Percentiles rank a stretch among this genome's conserved stretches.
Evolutionary conservation across 192 early-diverging fungal genomes (phyloP).

Genomic region (Backusella australiensis): DNA sequence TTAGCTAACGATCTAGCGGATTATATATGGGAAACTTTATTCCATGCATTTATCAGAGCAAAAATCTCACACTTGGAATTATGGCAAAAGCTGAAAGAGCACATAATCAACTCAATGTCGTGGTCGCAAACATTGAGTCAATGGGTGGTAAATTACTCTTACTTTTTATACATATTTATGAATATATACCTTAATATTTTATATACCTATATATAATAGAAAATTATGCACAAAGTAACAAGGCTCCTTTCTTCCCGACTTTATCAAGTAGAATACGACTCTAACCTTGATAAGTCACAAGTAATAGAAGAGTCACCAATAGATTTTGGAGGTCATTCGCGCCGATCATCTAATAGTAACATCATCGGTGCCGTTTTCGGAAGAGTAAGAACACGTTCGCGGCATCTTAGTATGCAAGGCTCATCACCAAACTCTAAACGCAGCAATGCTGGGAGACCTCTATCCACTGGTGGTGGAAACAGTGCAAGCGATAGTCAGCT

Average conservation of each 20-base stretch:
- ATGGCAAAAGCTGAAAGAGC: slow-evolving; percentile 57
- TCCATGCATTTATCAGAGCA: slow-evolving; percentile 65
- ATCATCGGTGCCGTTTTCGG: not conserved
- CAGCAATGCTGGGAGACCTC: slow-evolving; percentile 9
- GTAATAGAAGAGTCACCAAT: not conserved
- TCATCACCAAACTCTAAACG: slow-evolving; percentile 23
- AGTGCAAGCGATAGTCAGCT: slow-evolving; percentile 23
- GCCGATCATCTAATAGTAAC: not conserved
- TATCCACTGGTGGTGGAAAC: slow-evolving; percentile 15
- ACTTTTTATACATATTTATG: not conserved
- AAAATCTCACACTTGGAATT: slow-evolving; percentile 40
- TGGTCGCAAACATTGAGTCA: slow-evolving; percentile 61
- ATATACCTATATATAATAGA: slow-evolving; percentile 42
- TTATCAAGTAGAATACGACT: slow-evolving; percentile 63
- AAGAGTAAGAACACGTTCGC: slow-evolving; percentile 23
- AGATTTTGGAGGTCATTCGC: not conserved
- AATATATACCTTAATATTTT: not conserved
- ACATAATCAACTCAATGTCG: slow-evolving; percentile 42
- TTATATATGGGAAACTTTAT: slow-evolving; percentile 67
- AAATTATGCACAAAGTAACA: slow-evolving; percentile 60
- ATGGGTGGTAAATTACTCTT: slow-evolving; percentile 60
- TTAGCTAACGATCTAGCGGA: slow-evolving; percentile 62
- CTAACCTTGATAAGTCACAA: slow-evolving; percentile 26
- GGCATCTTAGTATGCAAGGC: slow-evolving; percentile 37
- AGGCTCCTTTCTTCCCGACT: slow-evolving; percentile 53